Conservation (phyloP, 2,329 filamentous ascomycete genomes). For the Venturia oleaginea region DNA sequence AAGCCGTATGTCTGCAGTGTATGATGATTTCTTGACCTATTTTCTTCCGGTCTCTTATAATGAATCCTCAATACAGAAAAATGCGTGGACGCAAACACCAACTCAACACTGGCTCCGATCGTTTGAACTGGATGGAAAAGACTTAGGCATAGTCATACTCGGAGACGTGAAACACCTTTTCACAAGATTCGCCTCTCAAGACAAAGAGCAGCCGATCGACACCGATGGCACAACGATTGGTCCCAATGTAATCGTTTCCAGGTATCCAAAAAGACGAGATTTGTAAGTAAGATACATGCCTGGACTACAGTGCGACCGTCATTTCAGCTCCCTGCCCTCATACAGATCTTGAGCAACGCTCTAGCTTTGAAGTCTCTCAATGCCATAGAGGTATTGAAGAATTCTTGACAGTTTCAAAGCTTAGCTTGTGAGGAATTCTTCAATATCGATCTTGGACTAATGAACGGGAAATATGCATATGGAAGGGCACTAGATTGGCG, state of each 20-base stretch:
- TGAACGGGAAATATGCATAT: too few species aligned
- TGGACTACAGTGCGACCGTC: too few species aligned
- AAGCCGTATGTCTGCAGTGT: not conserved
- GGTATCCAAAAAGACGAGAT: conserved; percentile 48
- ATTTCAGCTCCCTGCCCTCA: too few species aligned
- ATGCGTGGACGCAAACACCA: not conserved
- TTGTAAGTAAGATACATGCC: conserved; percentile 31
- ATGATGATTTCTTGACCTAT: not conserved
- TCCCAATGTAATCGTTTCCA: conserved; percentile 16
- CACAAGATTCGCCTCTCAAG: not conserved
- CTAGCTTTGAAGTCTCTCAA: too few species aligned
- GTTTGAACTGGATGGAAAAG: not conserved
- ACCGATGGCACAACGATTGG: not conserved
- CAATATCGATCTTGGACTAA: too few species aligned
- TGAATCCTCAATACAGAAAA: not conserved
- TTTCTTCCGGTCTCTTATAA: not conserved
- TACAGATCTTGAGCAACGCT: too few species aligned
- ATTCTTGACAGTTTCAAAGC: too few species aligned
- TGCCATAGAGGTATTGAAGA: too few species aligned
- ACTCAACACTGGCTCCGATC: too few species aligned
- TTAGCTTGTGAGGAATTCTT: too few species aligned
- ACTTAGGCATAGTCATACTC: not conserved
- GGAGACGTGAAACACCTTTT: not conserved
- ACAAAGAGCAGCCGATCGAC: not conserved
- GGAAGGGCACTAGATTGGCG: too few species aligned